A percentile compares a stretch with the other conserved stretches of the same genome.
Evolutionary conservation across 257 asterid species (phyloP).

Genomic region (Ehretia macrophylla): DNA sequence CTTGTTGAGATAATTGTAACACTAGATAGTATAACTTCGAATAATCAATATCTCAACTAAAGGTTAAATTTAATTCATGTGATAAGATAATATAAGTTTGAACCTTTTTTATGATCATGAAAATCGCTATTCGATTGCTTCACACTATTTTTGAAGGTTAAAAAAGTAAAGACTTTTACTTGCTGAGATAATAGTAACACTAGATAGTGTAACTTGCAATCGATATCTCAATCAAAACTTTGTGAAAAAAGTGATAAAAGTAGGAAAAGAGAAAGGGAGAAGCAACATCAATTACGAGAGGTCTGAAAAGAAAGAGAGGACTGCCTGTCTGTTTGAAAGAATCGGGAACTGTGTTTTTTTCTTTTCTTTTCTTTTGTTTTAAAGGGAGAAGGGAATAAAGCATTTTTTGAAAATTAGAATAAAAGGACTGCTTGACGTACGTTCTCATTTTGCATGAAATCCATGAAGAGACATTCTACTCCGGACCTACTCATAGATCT

Average conservation of each 20-base stretch:
- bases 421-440: constrained; percentile 39
- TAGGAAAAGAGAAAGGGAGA: constrained; percentile 25
- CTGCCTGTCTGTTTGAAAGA: constrained; percentile 73
- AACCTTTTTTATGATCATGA: no score
- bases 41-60: no score
- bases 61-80: no score
- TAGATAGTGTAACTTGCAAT: not conserved
- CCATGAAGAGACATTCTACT: constrained; percentile 30
- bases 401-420: constrained; percentile 45
- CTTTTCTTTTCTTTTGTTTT: constrained; percentile 17
- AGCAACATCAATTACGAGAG: not conserved
- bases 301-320: constrained; percentile 29
- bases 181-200: not conserved
- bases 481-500: no score
- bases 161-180: not conserved
- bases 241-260: constrained; percentile 43
- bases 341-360: constrained; percentile 19
- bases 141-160: no score
- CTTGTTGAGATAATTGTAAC: no score
- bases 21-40: no score
- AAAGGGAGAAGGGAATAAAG: constrained; percentile 60
- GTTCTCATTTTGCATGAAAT: constrained; percentile 35
- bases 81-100: no score
- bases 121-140: no score
- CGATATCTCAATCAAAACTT: constrained; percentile 32